These are phyloP conservation scores for Aspergillus tubingensis DNA, from an alignment of 2,329 filamentous ascomycete genomes.

Conservation along the genomic window DNA sequence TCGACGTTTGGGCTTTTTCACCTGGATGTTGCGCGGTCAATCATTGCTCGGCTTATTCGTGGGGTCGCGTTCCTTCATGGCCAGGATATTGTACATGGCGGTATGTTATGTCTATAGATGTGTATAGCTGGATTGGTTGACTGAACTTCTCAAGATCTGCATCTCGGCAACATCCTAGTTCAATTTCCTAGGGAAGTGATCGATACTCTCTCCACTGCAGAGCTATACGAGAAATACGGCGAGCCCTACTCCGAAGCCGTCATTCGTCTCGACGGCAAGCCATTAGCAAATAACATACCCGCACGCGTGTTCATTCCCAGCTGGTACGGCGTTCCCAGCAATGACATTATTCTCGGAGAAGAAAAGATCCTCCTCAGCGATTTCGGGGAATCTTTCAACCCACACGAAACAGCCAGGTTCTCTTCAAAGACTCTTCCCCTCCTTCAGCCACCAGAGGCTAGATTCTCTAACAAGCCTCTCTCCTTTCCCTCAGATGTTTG, in stretches of 20 bases:
- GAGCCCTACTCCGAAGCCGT: constrained; percentile 24
- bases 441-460: constrained; percentile 37
- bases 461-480: constrained; percentile 37
- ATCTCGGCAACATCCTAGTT: constrained; percentile 30
- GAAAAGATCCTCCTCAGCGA: neutral
- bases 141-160: constrained; percentile 25
- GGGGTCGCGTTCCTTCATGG: constrained; percentile 27
- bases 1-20: constrained; percentile 23
- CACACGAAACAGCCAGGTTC: constrained; percentile 1
- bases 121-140: neutral
- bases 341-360: neutral
- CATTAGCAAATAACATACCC: constrained; percentile 23
- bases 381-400: neutral
- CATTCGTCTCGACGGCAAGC: constrained; percentile 23
- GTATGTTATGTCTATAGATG: constrained; percentile 17
- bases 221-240: constrained; percentile 27
- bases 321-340: neutral
- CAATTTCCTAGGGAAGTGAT: constrained; percentile 19
- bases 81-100: constrained; percentile 26
- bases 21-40: constrained; percentile 22
- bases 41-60: constrained; percentile 25
- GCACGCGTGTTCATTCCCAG: constrained; percentile 5
- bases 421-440: constrained; percentile 27
- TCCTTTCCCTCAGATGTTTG: constrained; percentile 43
- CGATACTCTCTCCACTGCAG: constrained; percentile 21